Conservation (phyloP, 2,329 filamentous ascomycete species). For the Sporothrix curviconia region DNA sequence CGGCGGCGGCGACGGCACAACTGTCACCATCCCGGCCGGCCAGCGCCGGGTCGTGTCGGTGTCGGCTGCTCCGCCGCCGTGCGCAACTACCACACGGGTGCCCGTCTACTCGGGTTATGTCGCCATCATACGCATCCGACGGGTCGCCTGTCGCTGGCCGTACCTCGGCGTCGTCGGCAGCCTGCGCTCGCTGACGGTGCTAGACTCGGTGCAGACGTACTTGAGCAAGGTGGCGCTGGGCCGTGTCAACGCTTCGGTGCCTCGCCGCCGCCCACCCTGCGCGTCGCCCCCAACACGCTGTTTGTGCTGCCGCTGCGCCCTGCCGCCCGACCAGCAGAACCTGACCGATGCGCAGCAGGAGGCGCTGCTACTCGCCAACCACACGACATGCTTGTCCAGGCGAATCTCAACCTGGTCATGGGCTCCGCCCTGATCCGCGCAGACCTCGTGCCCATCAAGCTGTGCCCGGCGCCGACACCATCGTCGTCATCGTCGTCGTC, state of each 20-base stretch:
- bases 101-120: slow-evolving; percentile 45
- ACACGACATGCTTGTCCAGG: slow-evolving; percentile 30
- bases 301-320: slow-evolving; percentile 36
- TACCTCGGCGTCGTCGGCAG: slow-evolving; percentile 32
- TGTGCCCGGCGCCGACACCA: slow-evolving; percentile 20
- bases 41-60: slow-evolving; percentile 42
- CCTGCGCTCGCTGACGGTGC: slow-evolving; percentile 11
- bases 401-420: slow-evolving; percentile 37
- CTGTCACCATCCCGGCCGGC: slow-evolving; percentile 37
- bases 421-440: slow-evolving; percentile 39
- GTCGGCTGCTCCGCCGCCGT: slow-evolving; percentile 34
- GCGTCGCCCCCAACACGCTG: slow-evolving; percentile 29
- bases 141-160: slow-evolving; percentile 33
- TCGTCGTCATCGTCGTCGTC: too few species aligned
- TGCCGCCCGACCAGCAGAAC: slow-evolving; percentile 29
- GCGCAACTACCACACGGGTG: slow-evolving; percentile 33
- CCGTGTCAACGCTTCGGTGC: neutral
- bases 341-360: slow-evolving; percentile 19
- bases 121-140: slow-evolving; percentile 38
- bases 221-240: slow-evolving; percentile 15
- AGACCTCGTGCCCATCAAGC: slow-evolving; percentile 37
- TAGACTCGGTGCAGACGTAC: slow-evolving; percentile 14
- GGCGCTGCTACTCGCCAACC: slow-evolving; percentile 18
- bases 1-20: slow-evolving; percentile 22
- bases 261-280: neutral